A percentile compares a stretch with the other conserved stretches of the same genome.
Evolutionary conservation across 148 eudicot species (phyloP).

Genomic region (Rhododendron mucronatum): DNA sequence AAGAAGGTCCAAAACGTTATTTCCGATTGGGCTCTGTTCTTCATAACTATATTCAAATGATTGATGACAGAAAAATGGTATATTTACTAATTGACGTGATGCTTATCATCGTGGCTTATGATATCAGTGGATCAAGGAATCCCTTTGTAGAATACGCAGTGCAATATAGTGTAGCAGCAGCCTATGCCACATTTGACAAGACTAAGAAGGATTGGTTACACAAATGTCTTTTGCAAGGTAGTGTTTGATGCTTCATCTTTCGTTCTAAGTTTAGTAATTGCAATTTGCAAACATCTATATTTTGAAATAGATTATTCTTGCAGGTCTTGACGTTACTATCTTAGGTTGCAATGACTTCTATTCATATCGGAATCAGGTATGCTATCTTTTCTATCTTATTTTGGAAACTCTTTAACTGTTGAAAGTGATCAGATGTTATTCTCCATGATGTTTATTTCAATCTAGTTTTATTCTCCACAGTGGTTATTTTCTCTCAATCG

Average conservation of each 20-base stretch:
- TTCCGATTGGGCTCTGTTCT: background rate
- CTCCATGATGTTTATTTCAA: background rate
- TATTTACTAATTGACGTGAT: background rate
- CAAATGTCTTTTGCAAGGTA: conserved; percentile 76
- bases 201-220: conserved; percentile 54
- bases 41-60: background rate
- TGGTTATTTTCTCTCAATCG: background rate
- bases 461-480: background rate
- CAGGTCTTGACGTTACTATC: conserved; percentile 96
- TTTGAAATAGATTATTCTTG: conserved; percentile 39
- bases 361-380: conserved; percentile 89
- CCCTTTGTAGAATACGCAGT: conserved; percentile 96
- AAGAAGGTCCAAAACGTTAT: background rate
- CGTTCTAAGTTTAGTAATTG: background rate
- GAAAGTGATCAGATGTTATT: background rate
- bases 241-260: conserved; percentile 8
- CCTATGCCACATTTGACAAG: conserved; percentile 53
- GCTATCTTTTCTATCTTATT: background rate
- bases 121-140: conserved; percentile 67
- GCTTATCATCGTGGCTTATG: background rate
- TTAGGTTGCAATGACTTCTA: conserved; percentile 94
- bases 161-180: conserved; percentile 88
- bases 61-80: background rate
- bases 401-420: background rate
- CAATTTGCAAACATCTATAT: conserved; percentile 8